phyloP scores from a whole-genome alignment of 2,329 filamentous ascomycete species.

The Emergomyces orientalis region DNA sequence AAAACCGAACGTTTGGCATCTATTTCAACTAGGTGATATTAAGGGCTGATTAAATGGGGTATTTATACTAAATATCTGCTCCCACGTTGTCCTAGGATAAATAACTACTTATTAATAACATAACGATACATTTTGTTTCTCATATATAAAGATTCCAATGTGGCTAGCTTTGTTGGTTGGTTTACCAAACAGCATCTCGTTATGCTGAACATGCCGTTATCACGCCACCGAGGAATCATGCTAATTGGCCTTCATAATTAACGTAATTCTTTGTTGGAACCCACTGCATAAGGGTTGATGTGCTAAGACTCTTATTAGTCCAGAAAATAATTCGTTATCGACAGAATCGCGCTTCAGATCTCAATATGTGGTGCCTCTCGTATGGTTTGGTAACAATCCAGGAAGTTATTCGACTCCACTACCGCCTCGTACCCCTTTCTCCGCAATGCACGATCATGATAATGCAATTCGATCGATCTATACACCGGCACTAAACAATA shows the following conservation, averaged over 20 bases:
- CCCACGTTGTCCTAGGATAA: neutral
- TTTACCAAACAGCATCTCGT: neutral
- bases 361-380: neutral
- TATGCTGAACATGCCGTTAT: neutral
- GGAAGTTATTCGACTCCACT: neutral
- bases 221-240: neutral
- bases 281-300: neutral
- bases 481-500: neutral
- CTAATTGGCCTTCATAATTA: neutral
- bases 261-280: neutral
- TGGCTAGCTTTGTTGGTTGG: neutral
- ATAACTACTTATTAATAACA: neutral
- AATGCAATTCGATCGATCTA: too few species aligned
- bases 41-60: neutral
- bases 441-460: too few species aligned
- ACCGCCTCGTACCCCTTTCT: neutral
- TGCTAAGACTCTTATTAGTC: neutral
- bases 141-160: neutral
- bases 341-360: neutral
- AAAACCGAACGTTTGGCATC: neutral
- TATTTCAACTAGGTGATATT: neutral
- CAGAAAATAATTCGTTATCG: neutral
- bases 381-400: neutral
- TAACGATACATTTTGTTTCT: neutral
- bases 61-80: neutral